Evolutionary conservation across 495 filamentous ascomycete species (phyloP).

Genomic region (Halenospora varia): DNA sequence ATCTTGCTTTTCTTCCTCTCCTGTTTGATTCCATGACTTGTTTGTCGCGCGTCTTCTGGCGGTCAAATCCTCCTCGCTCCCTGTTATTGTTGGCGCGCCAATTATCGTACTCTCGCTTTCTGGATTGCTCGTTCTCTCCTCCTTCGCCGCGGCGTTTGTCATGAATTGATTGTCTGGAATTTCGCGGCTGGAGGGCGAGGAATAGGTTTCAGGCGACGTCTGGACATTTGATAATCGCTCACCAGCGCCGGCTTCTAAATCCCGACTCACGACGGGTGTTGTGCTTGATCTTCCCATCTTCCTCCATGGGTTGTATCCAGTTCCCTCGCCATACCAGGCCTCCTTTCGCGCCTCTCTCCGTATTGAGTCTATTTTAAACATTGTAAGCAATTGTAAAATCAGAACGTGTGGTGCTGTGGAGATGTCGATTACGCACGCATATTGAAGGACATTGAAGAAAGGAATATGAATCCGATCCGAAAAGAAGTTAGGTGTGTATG

Average conservation of each 20-base stretch:
- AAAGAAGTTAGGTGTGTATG: no score
- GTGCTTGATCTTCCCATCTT: slow-evolving; percentile 18
- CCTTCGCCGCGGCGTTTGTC: no score
- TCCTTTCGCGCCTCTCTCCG: slow-evolving; percentile 20
- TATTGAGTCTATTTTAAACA: background rate
- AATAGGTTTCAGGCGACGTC: no score
- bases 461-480: no score
- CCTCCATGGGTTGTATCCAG: slow-evolving; percentile 21
- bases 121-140: no score
- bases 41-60: slow-evolving; percentile 4
- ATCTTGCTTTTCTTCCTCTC: slow-evolving; percentile 18
- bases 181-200: no score
- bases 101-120: no score
- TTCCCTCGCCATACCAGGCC: slow-evolving; percentile 24
- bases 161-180: no score
- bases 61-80: no score
- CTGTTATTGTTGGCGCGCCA: no score
- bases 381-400: background rate
- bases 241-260: slow-evolving; percentile 19
- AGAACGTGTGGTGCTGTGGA: background rate
- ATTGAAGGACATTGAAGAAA: background rate
- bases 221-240: no score
- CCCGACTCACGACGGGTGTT: background rate
- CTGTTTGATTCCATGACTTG: slow-evolving; percentile 5
- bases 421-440: background rate